Evolutionary conservation across 768 basidiomycete genomes (phyloP), one percentile per base, ranked within the genome.

Genomic region (Amanita rubescens): DNA sequence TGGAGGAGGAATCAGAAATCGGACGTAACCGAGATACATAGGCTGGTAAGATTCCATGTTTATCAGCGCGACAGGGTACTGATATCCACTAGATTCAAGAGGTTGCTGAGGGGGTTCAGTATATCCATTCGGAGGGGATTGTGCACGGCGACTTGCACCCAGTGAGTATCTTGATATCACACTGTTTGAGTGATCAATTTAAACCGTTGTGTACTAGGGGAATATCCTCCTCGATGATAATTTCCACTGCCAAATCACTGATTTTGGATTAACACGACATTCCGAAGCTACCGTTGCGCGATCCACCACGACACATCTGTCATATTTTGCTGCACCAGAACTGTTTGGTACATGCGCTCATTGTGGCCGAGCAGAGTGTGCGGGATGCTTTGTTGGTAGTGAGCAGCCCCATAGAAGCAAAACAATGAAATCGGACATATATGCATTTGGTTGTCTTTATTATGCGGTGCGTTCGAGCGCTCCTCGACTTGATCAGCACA

Each of bases 81-180:
- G 8, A n/a, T 25, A 43, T 27, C 9, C 15, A 24, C 20, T 51
- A 17, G 39, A 42, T 42, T 19, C 22, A 11, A 22, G 39, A 51
- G 25, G 20, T 51, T 6, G 51, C 51, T 1, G 51, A 51, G 25
- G 51, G 51, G 15, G 4, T 51, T 17, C 32, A 15, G 27, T 51
- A 51, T 43, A 27, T 51, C 19, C 51, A 51, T 43, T 51, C 41
- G 30, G 51, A 51, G 34, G 51, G 51, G 5, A 34, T 51, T 15
- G 12, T 33, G 5, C 51, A 51, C n/a, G 51, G 39, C 30, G 51
- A 51, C 15, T 19, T 51, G 10, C 51, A 27, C 38, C 41, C 41
- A 5, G 51, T 34, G 19, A 42, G 39, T 19, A 20, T 32, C 8
- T 33, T 38, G 10, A 4, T 30, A 38, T 37, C 19, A 19, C 12